Conservation (phyloP, 2,329 filamentous ascomycete species). For the Verticillium alfalfae region DNA sequence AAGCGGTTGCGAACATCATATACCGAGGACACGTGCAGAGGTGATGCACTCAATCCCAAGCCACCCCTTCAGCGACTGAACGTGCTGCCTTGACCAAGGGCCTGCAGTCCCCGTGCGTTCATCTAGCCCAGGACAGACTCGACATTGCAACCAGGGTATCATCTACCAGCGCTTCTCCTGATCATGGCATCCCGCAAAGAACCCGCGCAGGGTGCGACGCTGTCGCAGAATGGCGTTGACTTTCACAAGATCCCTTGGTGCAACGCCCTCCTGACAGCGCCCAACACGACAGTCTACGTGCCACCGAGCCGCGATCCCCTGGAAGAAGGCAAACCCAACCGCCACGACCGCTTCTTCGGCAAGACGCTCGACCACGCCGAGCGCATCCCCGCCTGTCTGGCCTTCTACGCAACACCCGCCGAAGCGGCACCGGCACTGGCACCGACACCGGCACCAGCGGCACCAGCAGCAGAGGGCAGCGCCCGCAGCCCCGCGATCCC, state of each 20-base stretch:
- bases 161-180: background rate
- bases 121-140: background rate
- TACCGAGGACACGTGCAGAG: too few relatives aligned
- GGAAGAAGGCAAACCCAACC: slow-evolving; percentile 2
- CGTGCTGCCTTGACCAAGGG: too few relatives aligned
- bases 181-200: background rate
- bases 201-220: background rate
- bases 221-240: slow-evolving; percentile 10
- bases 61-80: too few relatives aligned
- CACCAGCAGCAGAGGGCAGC: slow-evolving; percentile 1
- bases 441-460: slow-evolving; percentile 1
- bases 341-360: slow-evolving; percentile 28
- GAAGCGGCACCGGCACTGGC: background rate
- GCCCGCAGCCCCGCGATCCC: slow-evolving; percentile 18
- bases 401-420: slow-evolving; percentile 19
- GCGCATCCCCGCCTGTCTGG: slow-evolving; percentile 25
- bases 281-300: slow-evolving; percentile 22
- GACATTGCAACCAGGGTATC: background rate
- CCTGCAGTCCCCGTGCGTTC: too few relatives aligned
- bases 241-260: slow-evolving; percentile 31
- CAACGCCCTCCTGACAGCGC: slow-evolving; percentile 18
- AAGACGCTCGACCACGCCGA: slow-evolving; percentile 20
- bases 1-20: too few relatives aligned
- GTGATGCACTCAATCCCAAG: too few relatives aligned
- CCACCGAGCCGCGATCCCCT: slow-evolving; percentile 25